These are phyloP conservation scores for Buddleja alternifolia DNA, from an alignment of 257 asterid genomes.

Conservation along the genomic window DNA sequence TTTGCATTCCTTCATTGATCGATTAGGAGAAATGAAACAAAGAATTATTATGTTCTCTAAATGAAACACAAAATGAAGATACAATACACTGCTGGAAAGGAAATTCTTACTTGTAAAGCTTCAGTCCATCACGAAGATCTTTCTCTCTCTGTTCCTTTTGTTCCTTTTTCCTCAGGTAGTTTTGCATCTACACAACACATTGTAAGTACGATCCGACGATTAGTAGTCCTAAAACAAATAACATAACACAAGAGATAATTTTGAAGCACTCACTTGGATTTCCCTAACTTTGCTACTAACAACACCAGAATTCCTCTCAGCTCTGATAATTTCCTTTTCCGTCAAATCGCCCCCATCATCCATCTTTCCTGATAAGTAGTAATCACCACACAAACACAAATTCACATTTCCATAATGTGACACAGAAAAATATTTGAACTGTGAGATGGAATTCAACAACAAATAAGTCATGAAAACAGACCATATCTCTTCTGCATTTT, in stretches of 20 bases:
- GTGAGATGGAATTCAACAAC: not conserved
- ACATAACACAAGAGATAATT: not conserved
- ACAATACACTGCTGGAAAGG: too few relatives aligned
- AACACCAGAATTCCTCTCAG: slow-evolving; percentile 85
- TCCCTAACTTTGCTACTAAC: slow-evolving; percentile 78
- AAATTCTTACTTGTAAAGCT: slow-evolving; percentile 71
- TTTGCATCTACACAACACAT: slow-evolving; percentile 54
- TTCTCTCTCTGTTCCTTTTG: slow-evolving; percentile 68
- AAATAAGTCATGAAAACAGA: slow-evolving; percentile 27
- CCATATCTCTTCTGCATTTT: slow-evolving; percentile 91
- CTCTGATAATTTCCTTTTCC: slow-evolving; percentile 83
- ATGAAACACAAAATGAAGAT: too few relatives aligned
- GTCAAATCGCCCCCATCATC: slow-evolving; percentile 72
- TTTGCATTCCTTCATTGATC: slow-evolving; percentile 57
- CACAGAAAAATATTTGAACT: not conserved
- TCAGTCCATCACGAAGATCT: slow-evolving; percentile 85
- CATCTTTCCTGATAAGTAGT: slow-evolving; percentile 62
- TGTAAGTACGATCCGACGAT: slow-evolving; percentile 1
- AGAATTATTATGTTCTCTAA: not conserved
- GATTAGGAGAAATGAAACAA: not conserved
- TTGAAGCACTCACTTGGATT: slow-evolving; percentile 66
- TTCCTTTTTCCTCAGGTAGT: slow-evolving; percentile 65
- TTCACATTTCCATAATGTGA: not conserved
- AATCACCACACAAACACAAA: not conserved
- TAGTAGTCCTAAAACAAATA: not conserved